phyloP scores from a whole-genome alignment of 495 filamentous ascomycete genomes.

The Friedmanniomyces endolithicus region DNA sequence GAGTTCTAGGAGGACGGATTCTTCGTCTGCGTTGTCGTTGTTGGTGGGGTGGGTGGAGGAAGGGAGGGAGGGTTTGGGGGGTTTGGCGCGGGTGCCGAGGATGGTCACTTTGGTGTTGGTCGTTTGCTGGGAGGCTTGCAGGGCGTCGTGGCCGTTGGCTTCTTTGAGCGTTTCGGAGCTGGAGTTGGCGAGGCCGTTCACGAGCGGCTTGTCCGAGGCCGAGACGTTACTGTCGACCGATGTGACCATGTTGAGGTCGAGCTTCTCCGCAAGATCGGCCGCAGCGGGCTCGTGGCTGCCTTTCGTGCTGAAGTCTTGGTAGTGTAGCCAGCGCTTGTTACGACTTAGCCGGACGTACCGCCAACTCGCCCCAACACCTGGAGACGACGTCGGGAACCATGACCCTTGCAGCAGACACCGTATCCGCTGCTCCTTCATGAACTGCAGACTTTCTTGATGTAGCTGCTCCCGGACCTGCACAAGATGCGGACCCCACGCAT shows the following conservation, averaged over 20 bases:
- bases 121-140: slow-evolving; percentile 26
- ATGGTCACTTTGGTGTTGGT: slow-evolving; percentile 84
- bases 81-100: slow-evolving; percentile 48
- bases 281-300: slow-evolving; percentile 54
- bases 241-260: slow-evolving; percentile 79
- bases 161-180: slow-evolving; percentile 38
- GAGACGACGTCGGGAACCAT: slow-evolving; percentile 63
- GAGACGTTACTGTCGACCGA: slow-evolving; percentile 91
- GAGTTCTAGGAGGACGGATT: slow-evolving; percentile 62
- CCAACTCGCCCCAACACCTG: slow-evolving; percentile 36
- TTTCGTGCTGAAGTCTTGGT: slow-evolving; percentile 67
- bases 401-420: slow-evolving; percentile 79
- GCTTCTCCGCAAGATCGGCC: slow-evolving; percentile 64
- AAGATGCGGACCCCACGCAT: slow-evolving; percentile 85
- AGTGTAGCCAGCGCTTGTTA: slow-evolving; percentile 83
- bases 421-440: slow-evolving; percentile 92
- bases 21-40: no score
- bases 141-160: slow-evolving; percentile 20
- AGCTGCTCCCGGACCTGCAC: slow-evolving; percentile 82
- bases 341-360: slow-evolving; percentile 81
- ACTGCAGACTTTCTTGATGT: slow-evolving; percentile 81
- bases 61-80: slow-evolving; percentile 21
- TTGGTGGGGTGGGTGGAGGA: slow-evolving; percentile 10
- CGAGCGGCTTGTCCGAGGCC: slow-evolving; percentile 38
- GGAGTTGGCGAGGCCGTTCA: slow-evolving; percentile 20